These are phyloP conservation scores for Picea glauca DNA, from an alignment of 75 land plant genomes.

Conservation along the genomic window DNA sequence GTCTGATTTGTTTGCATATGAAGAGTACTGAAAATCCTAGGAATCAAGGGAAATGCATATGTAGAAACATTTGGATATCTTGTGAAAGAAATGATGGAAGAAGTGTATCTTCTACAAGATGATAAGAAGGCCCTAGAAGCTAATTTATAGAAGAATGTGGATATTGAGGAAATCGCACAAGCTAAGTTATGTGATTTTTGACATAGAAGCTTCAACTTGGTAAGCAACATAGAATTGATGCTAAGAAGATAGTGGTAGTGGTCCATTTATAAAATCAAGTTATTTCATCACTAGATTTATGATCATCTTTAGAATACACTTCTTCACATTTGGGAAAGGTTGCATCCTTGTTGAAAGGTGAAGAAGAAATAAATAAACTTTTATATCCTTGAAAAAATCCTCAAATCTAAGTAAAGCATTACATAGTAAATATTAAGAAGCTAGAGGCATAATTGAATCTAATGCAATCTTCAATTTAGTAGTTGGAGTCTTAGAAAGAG, in stretches of 20 bases:
- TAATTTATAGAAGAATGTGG: no score
- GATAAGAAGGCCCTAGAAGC: no score
- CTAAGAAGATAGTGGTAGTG: conserved; percentile 50
- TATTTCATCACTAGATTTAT: conserved; percentile 6
- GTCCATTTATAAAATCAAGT: conserved; percentile 30
- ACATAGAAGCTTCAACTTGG: conserved; percentile 22
- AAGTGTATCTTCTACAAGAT: no score
- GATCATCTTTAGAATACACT: conserved; percentile 6
- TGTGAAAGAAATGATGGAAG: no score
- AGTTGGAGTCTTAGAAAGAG: conserved; percentile 21
- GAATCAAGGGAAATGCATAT: conserved; percentile 31
- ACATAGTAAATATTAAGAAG: conserved; percentile 23
- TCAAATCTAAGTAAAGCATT: conserved; percentile 14
- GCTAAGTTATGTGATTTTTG: background rate
- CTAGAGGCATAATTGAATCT: conserved; percentile 12
- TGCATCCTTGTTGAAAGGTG: conserved; percentile 47
- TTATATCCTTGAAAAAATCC: conserved; percentile 23
- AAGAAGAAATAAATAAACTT: conserved; percentile 56
- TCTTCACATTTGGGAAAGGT: conserved; percentile 40
- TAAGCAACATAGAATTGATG: conserved; percentile 35
- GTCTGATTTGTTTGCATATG: conserved; percentile 28
- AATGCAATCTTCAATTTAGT: conserved; percentile 21
- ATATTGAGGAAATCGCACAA: no score
- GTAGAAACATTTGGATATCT: conserved; percentile 8
- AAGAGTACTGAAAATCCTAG: conserved; percentile 33